Evolutionary conservation across 2,329 filamentous ascomycete species (phyloP).

Genomic region (Pseudogymnoascus sp.): DNA sequence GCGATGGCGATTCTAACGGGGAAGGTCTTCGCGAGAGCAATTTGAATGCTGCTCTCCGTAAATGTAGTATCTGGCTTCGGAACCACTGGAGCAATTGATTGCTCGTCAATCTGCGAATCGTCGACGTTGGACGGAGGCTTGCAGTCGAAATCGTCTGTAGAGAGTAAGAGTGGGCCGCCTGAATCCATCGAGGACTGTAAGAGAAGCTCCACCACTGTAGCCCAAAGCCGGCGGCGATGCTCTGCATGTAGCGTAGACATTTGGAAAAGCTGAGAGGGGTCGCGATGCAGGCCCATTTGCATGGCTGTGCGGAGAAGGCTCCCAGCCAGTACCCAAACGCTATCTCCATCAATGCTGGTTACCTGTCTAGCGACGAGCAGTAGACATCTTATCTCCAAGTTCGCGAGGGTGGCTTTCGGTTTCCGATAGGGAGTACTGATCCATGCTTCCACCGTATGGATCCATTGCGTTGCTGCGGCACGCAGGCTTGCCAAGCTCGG

Average conservation of each 20-base stretch:
- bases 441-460: constrained; percentile 47
- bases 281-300: constrained; percentile 50
- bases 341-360: constrained; percentile 40
- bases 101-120: constrained; percentile 42
- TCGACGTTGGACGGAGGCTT: constrained; percentile 40
- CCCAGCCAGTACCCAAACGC: constrained; percentile 44
- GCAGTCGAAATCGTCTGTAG: constrained; percentile 41
- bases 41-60: constrained; percentile 43
- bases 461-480: constrained; percentile 40
- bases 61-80: constrained; percentile 24
- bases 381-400: constrained; percentile 46
- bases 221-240: constrained; percentile 49
- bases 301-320: constrained; percentile 44
- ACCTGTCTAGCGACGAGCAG: constrained; percentile 43
- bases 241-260: constrained; percentile 44
- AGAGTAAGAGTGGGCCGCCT: constrained; percentile 43
- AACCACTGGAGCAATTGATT: constrained; percentile 15
- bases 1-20: constrained; percentile 38
- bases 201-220: constrained; percentile 46
- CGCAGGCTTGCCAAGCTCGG: constrained; percentile 28
- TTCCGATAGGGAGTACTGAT: constrained; percentile 41
- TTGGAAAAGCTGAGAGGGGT: constrained; percentile 41
- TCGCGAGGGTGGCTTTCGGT: constrained; percentile 38
- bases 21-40: constrained; percentile 39
- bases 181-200: constrained; percentile 44